Evolutionary conservation across 331 rosid genomes (phyloP), one percentile per base, ranked within the genome.

Genomic region (Telfairia occidentalis): DNA sequence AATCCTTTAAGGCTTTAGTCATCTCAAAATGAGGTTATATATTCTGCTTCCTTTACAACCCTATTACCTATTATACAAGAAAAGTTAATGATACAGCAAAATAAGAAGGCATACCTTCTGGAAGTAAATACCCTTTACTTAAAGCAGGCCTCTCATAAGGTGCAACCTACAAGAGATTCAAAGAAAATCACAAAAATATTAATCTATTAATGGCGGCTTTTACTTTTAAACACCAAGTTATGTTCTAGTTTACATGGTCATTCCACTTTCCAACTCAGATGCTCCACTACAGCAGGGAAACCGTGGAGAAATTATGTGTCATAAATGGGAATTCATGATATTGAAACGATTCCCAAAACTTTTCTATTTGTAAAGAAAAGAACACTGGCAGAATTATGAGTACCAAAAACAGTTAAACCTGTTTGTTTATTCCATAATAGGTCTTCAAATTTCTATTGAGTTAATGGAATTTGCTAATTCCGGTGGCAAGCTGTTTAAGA

Each of bases 61-160:
- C 23, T 21, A 67, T 40, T 2, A 26, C 30, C 23, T 21, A 67
- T 40, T 2, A 26, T 42, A 42, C 73, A 42, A 5, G n/a, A 16
- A 28, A 16, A 30, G 58, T 6, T 15, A 43, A 57, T 23, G 2
- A 55, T 28, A 54, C 28, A 52, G 3, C 73, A 70, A 66, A 67
- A 75, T 40, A 75, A 82, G 55, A 76, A 66, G 53, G 2, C 77
- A 59, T 83, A 95, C 97, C 97, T 87, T 92, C 96, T 28, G 99
- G 99, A 78, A 95, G 96, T 83, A 95, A 85, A 84, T 75, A 92
- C 24, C 99, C 99, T 84, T 95, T 95, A 89, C 99, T 91, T 82
- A 95, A 85, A 61, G 97, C 99, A 74, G 99, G 99, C 76, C 99
- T 95, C 89, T 95, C 98, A 77, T 95, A 95, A 72, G 98, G 98